These are phyloP conservation scores for Posidonia oceanica DNA, from an alignment of 116 monocot genomes.

Conservation along the genomic window DNA sequence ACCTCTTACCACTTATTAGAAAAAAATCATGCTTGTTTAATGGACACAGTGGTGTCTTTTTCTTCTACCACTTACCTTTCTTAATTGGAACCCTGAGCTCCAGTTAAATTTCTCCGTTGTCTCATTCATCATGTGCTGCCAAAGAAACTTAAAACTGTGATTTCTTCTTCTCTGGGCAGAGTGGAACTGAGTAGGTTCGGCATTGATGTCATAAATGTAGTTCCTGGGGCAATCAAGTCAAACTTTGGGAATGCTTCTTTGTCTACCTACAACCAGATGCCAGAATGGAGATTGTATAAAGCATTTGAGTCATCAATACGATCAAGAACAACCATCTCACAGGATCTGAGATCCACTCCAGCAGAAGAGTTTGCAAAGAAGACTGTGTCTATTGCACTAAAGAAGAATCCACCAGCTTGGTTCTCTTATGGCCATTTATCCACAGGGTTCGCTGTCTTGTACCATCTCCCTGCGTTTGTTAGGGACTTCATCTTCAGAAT, in stretches of 20 bases:
- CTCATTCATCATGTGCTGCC: background rate
- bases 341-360: conserved; percentile 45
- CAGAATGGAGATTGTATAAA: conserved; percentile 86
- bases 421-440: conserved; percentile 71
- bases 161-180: conserved; percentile 19
- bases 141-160: too few relatives aligned
- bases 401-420: conserved; percentile 69
- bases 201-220: conserved; percentile 64
- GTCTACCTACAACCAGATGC: conserved; percentile 45
- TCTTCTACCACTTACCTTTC: background rate
- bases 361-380: conserved; percentile 75
- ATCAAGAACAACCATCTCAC: conserved; percentile 43
- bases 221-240: conserved; percentile 74
- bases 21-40: too few relatives aligned
- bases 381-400: conserved; percentile 42
- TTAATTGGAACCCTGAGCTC: background rate
- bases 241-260: conserved; percentile 57
- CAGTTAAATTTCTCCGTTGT: background rate
- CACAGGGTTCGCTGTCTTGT: conserved; percentile 37
- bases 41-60: background rate
- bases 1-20: too few relatives aligned
- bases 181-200: conserved; percentile 56
- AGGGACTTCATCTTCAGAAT: conserved; percentile 45
- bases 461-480: conserved; percentile 54
- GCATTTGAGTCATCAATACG: conserved; percentile 32